Base-by-base conservation (phyloP, 164 flowering plant genomes). In the Vitis riparia region DNA sequence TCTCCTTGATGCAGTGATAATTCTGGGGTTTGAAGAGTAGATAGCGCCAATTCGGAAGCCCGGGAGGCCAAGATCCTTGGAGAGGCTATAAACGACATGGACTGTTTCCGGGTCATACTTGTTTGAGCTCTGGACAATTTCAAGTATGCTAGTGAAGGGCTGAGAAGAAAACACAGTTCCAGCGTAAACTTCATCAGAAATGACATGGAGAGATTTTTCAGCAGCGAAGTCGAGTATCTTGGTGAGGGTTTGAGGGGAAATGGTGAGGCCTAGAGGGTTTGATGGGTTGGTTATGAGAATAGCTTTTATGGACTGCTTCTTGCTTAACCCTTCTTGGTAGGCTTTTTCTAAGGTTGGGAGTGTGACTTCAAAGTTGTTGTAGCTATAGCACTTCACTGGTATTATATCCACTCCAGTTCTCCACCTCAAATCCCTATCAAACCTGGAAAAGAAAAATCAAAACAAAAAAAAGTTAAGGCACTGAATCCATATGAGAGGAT, bases 1-100 rank as follows among this genome's bases (percentile, higher is more conserved):
- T 51, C 69, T 73, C n/a, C 71, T 73, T 15, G 76, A 71, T 0
- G 76, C 51, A 1, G 71, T 63, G 15, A 73, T 67, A 5, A 73
- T 71, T 48, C 19, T 29, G 13, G 68, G 58, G 12, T 73, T 63
- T 23, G 68, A 67, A 47, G 76, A 73, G 16, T 73, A 73, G 19
- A 73, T 68, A 2, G 71, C 32, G 1, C 71, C 71, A 15, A 68
- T 55, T 68, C 71, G 19, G n/a, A 68, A 68, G 16, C 71, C 71
- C 1, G 71, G 71, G 5, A 68, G 61, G 3, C 71, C 71, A 2
- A 68, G 55, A 59, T 68, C 71, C 59, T 68, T 68, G 1, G 71
- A 68, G 47, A 68, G 55, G 29, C 71, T 68, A 14, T 68, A 68
- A n/a, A 68, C 63, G 50, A 68, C 59, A 30, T 68, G 71, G 29